These are phyloP conservation scores for Rosellinia necatrix DNA, from an alignment of 2,329 filamentous ascomycete species.

Conservation along the genomic window DNA sequence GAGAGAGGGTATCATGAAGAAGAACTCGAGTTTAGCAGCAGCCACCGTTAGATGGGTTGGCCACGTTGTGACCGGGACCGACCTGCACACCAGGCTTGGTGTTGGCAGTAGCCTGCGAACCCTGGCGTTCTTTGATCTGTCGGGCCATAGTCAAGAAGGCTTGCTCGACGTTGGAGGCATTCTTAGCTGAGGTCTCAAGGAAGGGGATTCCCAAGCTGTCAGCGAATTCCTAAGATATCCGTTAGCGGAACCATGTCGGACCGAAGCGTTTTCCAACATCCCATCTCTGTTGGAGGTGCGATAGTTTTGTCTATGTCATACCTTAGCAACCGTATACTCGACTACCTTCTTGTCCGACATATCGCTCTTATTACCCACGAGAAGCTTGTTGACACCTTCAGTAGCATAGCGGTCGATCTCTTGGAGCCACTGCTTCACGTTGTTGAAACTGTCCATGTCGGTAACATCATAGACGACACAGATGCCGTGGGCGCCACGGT, in stretches of 20 bases:
- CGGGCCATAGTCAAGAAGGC: conserved; percentile 99
- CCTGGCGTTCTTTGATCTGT: conserved; percentile 99
- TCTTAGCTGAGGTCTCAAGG: conserved; percentile 99
- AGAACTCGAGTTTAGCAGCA: conserved; percentile 73
- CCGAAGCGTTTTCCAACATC: neutral
- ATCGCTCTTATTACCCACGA: conserved; percentile 99
- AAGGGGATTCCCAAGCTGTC: conserved; percentile 98
- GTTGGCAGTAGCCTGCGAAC: conserved; percentile 92
- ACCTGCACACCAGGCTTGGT: conserved; percentile 98
- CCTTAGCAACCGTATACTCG: conserved; percentile 99
- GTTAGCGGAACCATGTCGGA: conserved; percentile 21
- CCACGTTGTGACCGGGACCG: conserved; percentile 90
- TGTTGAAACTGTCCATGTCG: conserved; percentile 99
- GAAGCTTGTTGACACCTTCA: conserved; percentile 98
- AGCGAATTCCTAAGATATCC: conserved; percentile 79
- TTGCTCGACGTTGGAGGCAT: conserved; percentile 98
- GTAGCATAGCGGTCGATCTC: conserved; percentile 99
- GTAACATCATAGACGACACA: conserved; percentile 99
- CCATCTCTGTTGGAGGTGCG: conserved; percentile 2
- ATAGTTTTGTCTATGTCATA: conserved; percentile 46
- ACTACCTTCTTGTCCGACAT: conserved; percentile 99
- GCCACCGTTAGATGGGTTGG: conserved; percentile 80
- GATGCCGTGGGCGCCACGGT: conserved; percentile 97
- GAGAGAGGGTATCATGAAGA: conserved; percentile 39
- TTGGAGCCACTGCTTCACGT: conserved; percentile 99